Percentiles rank a stretch among this genome's conserved stretches.
These are phyloP conservation scores for Sinapis alba DNA, from an alignment of 441 rosid species.

Conservation along the genomic window DNA sequence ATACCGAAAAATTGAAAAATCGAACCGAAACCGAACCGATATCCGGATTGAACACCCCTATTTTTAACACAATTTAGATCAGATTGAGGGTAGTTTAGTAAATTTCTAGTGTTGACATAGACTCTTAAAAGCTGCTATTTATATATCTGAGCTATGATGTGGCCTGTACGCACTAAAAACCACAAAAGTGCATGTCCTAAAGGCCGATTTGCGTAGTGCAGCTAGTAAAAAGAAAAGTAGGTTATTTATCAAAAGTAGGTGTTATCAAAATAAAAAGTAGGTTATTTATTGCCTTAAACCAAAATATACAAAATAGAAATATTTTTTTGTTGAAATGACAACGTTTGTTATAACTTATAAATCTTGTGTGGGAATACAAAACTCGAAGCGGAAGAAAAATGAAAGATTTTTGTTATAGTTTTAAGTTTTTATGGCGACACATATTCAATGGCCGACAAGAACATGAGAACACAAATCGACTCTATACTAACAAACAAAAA, in stretches of 20 bases:
- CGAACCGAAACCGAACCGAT: too few relatives aligned
- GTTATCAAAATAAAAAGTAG: constrained; percentile 31
- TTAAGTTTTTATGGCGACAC: constrained; percentile 23
- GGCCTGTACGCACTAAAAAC: constrained; percentile 30
- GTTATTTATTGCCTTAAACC: too few relatives aligned
- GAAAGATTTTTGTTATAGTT: constrained; percentile 3
- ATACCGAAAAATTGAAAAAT: too few relatives aligned
- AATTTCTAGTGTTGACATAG: constrained; percentile 10
- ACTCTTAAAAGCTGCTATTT: constrained; percentile 25
- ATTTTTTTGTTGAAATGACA: neutral
- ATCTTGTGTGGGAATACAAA: constrained; percentile 24
- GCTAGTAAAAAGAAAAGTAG: constrained; percentile 33
- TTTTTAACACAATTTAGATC: constrained; percentile 20
- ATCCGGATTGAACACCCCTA: too few relatives aligned
- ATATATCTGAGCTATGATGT: constrained; percentile 36
- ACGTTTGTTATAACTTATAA: constrained; percentile 9
- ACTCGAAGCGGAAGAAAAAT: constrained; percentile 25
- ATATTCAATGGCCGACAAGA: constrained; percentile 39
- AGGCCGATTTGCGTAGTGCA: constrained; percentile 33
- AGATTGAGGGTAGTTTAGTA: constrained; percentile 24
- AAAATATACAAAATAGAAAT: neutral
- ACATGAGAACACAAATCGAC: constrained; percentile 20
- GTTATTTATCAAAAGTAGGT: too few relatives aligned
- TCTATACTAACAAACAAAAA: constrained; percentile 7
- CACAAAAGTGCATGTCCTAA: constrained; percentile 32